Percentiles rank a stretch among this genome's conserved stretches.
phyloP scores from a whole-genome alignment of 306 rosid genomes.

The Glycine tomentella region DNA sequence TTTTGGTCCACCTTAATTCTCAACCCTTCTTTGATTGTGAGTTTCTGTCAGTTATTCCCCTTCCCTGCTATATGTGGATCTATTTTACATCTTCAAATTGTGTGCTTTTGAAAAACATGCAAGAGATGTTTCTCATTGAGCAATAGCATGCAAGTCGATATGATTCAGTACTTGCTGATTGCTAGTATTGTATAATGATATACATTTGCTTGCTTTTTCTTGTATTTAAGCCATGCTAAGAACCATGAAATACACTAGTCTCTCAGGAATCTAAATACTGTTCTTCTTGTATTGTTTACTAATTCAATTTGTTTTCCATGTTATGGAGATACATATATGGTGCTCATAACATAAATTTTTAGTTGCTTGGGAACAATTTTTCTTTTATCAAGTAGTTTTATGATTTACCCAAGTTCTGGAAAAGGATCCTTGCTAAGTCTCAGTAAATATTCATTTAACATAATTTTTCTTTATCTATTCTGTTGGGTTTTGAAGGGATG shows the following conservation, averaged over 20 bases:
- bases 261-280: slow-evolving; percentile 2
- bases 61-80: not conserved
- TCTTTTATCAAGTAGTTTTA: slow-evolving; percentile 9
- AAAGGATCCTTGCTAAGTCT: too few relatives aligned
- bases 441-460: too few relatives aligned
- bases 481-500: too few relatives aligned
- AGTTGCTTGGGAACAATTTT: not conserved
- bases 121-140: slow-evolving; percentile 18
- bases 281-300: not conserved
- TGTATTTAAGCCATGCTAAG: slow-evolving; percentile 24
- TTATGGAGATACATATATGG: slow-evolving; percentile 5
- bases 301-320: slow-evolving; percentile 7
- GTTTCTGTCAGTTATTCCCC: slow-evolving; percentile 9
- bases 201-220: slow-evolving; percentile 5
- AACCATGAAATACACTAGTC: not conserved
- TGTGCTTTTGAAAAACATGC: slow-evolving; percentile 3
- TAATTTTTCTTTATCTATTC: too few relatives aligned
- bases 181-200: not conserved
- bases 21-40: slow-evolving; percentile 7
- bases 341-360: not conserved
- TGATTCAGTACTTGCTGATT: slow-evolving; percentile 6
- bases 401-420: too few relatives aligned
- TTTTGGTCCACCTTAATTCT: not conserved
- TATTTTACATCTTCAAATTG: slow-evolving; percentile 14
- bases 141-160: not conserved